Conservation (phyloP, 1,139 yeast species). For the Maudiozyma humilis region DNA sequence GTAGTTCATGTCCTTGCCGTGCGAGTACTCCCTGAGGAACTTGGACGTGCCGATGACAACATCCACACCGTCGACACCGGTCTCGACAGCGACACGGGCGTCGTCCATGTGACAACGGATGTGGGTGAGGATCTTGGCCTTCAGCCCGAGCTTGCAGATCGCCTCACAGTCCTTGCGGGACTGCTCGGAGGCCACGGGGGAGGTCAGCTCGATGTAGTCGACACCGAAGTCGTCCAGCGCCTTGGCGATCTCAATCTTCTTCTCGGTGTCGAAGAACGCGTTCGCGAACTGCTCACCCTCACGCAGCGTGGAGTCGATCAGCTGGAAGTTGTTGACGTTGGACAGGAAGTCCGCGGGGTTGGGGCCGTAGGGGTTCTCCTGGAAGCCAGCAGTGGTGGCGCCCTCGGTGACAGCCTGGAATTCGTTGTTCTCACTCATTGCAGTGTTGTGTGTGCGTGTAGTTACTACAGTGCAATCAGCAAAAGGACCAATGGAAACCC, state of each 20-base stretch:
- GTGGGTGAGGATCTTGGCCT: slow-evolving; percentile 85
- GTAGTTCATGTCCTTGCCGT: slow-evolving; percentile 98
- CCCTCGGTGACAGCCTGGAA: slow-evolving; percentile 44
- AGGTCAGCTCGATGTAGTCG: slow-evolving; percentile 92
- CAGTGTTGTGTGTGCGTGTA: not conserved
- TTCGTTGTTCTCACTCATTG: slow-evolving; percentile 9
- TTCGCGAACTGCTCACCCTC: slow-evolving; percentile 99
- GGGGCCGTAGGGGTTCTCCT: slow-evolving; percentile 82
- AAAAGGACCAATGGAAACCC: too few relatives aligned
- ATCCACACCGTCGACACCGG: slow-evolving; percentile 98
- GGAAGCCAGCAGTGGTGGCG: slow-evolving; percentile 30
- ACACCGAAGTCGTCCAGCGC: slow-evolving; percentile 97
- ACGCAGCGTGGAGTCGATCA: slow-evolving; percentile 91
- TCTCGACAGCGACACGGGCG: slow-evolving; percentile 91
- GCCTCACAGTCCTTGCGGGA: slow-evolving; percentile 92
- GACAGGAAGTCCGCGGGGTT: slow-evolving; percentile 89
- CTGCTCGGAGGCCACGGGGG: slow-evolving; percentile 97
- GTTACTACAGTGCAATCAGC: too few relatives aligned
- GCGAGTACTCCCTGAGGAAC: slow-evolving; percentile 87
- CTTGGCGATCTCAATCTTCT: slow-evolving; percentile 94
- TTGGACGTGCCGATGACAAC: slow-evolving; percentile 97
- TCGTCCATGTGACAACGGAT: slow-evolving; percentile 99
- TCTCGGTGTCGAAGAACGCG: slow-evolving; percentile 90
- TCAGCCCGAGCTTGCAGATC: slow-evolving; percentile 91
- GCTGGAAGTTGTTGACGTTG: slow-evolving; percentile 80